Evolutionary conservation across 2,329 filamentous ascomycete species (phyloP), one percentile per base, ranked within the genome.

Genomic region (Pyrenochaeta sp.): DNA sequence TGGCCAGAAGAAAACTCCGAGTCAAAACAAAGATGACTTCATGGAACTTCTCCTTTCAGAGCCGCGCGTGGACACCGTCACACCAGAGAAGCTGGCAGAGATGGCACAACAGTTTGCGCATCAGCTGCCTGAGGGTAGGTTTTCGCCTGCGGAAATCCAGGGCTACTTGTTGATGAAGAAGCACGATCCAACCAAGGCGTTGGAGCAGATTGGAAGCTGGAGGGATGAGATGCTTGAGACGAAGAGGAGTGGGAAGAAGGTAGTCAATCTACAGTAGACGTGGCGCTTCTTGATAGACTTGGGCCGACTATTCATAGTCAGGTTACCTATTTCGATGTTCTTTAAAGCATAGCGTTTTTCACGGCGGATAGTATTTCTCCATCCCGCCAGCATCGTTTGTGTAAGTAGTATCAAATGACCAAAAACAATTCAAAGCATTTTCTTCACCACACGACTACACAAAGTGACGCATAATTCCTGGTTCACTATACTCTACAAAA

Each of bases 111-210:
- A 76, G 4, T 85, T 85, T 61, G 78, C 82, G 1, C 61, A 66
- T 1, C 55, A 67, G 30, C 51, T 85, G 7, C 82, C 81, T 0
- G 79, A 82, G 46, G 66, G 73, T 18, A 75, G 60, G 6, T 82
- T 85, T 51, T 80, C 79, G 11, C 83, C 81, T 0, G 82, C 82
- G 3, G 80, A 85, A 65, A 76, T 85, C 29, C 81, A 85, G 62
- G 81, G 80, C 11, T 83, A 81, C 56, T 69, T 85, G 31, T 74
- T 85, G 47, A 77, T 75, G 54, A 69, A 79, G 51, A 83, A 83
- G 71, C 81, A 80, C 51, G 77, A 79, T 45, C 81, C 83, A 3
- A 56, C 61, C 12, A 67, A 74, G 45, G 81, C 82, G 18, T 58
- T 84, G 29, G 71, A 72, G 27, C 71, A 77, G 55, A 76, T 81